phyloP scores from a whole-genome alignment of 2,329 filamentous ascomycete species.

The Alternaria gaisen region DNA sequence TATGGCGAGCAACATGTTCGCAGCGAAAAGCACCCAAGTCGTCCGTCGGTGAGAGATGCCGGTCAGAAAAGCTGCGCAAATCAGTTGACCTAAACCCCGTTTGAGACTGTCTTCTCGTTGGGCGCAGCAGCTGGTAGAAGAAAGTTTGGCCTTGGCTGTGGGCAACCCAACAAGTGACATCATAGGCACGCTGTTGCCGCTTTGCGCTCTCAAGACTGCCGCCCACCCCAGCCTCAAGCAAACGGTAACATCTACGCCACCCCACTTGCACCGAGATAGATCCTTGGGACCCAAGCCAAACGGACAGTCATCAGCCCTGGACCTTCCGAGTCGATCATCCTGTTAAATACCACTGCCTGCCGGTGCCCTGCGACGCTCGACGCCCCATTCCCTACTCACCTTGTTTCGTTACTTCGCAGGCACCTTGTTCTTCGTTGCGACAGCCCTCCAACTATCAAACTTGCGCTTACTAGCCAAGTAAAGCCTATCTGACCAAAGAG shows the following conservation, averaged over 20 bases:
- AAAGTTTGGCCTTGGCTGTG: slow-evolving; percentile 7
- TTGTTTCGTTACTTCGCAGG: slow-evolving; percentile 34
- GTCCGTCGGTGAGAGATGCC: slow-evolving; percentile 15
- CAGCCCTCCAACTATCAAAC: slow-evolving; percentile 21
- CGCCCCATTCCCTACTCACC: slow-evolving; percentile 26
- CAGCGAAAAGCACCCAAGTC: slow-evolving; percentile 3
- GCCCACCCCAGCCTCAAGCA: slow-evolving; percentile 29
- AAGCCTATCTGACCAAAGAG: slow-evolving; percentile 10
- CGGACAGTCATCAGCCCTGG: slow-evolving; percentile 31
- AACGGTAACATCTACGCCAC: slow-evolving; percentile 33
- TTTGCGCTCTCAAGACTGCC: slow-evolving; percentile 11
- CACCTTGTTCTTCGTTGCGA: slow-evolving; percentile 39
- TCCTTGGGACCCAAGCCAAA: slow-evolving; percentile 27
- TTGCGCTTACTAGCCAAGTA: slow-evolving; percentile 30
- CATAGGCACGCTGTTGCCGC: slow-evolving; percentile 6
- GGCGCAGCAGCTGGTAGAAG: slow-evolving; percentile 16
- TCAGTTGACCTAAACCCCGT: slow-evolving; percentile 15
- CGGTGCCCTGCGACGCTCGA: slow-evolving; percentile 25
- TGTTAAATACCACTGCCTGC: slow-evolving; percentile 33
- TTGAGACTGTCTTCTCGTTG: slow-evolving; percentile 14
- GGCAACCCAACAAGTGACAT: slow-evolving; percentile 26
- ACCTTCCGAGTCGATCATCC: slow-evolving; percentile 15
- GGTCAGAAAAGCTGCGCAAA: slow-evolving; percentile 19
- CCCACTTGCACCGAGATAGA: slow-evolving; percentile 16
- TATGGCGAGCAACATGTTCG: slow-evolving; percentile 18